These are phyloP conservation scores for Solanum infundibuliforme DNA, from an alignment of 257 asterid genomes.

Conservation along the genomic window DNA sequence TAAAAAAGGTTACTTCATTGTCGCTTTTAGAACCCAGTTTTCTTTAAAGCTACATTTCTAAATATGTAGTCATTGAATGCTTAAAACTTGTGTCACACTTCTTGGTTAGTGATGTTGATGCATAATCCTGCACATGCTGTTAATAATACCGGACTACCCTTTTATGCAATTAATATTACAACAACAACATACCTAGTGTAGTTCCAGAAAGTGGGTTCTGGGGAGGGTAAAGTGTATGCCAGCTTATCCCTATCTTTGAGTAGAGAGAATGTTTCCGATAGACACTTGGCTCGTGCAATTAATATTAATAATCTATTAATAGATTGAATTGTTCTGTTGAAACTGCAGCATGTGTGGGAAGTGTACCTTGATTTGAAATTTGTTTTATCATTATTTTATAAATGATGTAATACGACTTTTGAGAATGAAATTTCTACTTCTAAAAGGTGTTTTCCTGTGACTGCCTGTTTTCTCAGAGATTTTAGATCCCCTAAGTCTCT, in stretches of 20 bases:
- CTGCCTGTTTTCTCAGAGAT: not conserved
- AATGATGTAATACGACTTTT: not conserved
- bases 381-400: not conserved
- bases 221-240: not conserved
- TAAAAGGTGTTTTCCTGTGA: not conserved
- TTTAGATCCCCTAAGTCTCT: not conserved
- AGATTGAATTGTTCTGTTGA: not conserved
- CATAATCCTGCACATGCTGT: not conserved
- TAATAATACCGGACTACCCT: not conserved
- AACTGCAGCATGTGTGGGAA: not conserved
- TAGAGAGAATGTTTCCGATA: not conserved
- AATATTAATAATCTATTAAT: not conserved
- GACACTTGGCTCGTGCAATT: not conserved
- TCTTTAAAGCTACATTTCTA: not conserved
- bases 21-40: not conserved
- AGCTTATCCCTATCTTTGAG: not conserved
- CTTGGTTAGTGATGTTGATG: not conserved
- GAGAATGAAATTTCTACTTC: not conserved
- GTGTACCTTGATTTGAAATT: not conserved
- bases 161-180: not conserved
- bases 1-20: not conserved
- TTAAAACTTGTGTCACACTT: not conserved
- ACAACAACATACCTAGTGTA: not conserved
- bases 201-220: not conserved
- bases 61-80: not conserved